phyloP scores from a whole-genome alignment of 2,329 filamentous ascomycete species.

The Colletotrichum magnum region DNA sequence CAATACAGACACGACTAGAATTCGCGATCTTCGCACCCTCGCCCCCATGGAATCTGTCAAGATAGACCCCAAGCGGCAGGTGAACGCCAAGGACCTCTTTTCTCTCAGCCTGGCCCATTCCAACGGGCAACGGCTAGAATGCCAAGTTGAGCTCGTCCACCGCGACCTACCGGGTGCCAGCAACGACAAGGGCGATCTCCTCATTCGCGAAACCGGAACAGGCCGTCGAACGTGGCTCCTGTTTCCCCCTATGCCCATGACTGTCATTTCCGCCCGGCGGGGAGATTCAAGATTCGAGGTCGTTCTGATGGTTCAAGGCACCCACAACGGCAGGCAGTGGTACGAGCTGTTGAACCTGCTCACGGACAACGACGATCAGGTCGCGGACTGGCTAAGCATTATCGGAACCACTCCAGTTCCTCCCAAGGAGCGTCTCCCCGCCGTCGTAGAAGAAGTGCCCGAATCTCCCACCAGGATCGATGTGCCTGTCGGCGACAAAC shows the following conservation, averaged over 20 bases:
- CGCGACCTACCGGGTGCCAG: constrained; percentile 82
- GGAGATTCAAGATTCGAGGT: constrained; percentile 81
- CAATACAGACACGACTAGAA: constrained; percentile 84
- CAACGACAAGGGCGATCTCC: constrained; percentile 82
- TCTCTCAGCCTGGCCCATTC: constrained; percentile 88
- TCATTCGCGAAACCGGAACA: constrained; percentile 90
- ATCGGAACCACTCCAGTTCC: constrained; percentile 70
- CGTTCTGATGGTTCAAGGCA: constrained; percentile 88
- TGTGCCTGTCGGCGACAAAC: constrained; percentile 39
- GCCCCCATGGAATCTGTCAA: constrained; percentile 77
- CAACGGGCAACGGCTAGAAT: constrained; percentile 89
- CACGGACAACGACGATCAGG: constrained; percentile 82
- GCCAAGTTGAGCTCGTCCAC: constrained; percentile 88
- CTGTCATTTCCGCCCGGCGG: constrained; percentile 82
- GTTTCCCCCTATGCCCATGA: constrained; percentile 86
- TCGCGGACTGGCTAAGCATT: constrained; percentile 89
- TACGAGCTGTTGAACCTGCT: constrained; percentile 85
- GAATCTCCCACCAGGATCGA: constrained; percentile 32
- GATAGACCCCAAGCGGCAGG: constrained; percentile 84
- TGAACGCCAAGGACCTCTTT: constrained; percentile 92
- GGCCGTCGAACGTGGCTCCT: constrained; percentile 83
- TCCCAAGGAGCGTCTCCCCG: constrained; percentile 55
- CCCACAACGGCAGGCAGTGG: constrained; percentile 78
- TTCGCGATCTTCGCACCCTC: constrained; percentile 84
- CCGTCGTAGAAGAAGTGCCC: constrained; percentile 45